Percentiles rank a stretch among this genome's conserved stretches.
phyloP scores from a whole-genome alignment of 805 yeast genomes.

The Starmerella khaoyaiensis region DNA sequence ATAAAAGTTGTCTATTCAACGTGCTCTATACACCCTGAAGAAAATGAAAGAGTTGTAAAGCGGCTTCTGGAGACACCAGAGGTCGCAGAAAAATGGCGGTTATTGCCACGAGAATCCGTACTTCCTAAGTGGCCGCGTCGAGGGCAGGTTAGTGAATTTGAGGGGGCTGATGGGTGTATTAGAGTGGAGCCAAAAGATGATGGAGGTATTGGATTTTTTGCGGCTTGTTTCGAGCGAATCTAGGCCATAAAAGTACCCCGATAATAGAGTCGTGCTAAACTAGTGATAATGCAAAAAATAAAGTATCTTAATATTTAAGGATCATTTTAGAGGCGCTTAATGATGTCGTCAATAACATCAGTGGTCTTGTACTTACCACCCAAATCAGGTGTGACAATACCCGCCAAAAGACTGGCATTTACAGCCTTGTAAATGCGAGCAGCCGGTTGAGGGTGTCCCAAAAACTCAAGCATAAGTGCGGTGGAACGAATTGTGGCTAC shows the following conservation, averaged over 20 bases:
- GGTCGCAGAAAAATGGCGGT: conserved; percentile 54
- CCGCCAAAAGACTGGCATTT: conserved; percentile 78
- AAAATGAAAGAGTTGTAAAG: conserved; percentile 83
- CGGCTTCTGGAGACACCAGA: conserved; percentile 56
- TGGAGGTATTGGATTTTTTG: conserved; percentile 98
- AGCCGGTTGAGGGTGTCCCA: conserved; percentile 84
- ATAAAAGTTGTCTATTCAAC: conserved; percentile 80
- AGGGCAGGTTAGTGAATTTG: conserved; percentile 63
- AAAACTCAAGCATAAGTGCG: conserved; percentile 92
- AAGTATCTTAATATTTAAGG: background rate
- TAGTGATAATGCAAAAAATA: background rate
- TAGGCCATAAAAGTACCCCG: too few species aligned
- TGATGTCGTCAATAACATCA: conserved; percentile 74
- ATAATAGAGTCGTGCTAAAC: background rate
- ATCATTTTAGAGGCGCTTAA: conserved; percentile 33
- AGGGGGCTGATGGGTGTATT: conserved; percentile 52
- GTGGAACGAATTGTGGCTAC: conserved; percentile 96
- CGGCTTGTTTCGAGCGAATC: conserved; percentile 67
- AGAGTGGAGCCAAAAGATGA: conserved; percentile 76
- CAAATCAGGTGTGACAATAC: conserved; percentile 78
- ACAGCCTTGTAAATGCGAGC: conserved; percentile 88
- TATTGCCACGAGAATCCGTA: conserved; percentile 46
- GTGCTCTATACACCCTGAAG: conserved; percentile 87
- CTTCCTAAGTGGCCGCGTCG: conserved; percentile 79
- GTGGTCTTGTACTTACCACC: conserved; percentile 84